Conservation (phyloP, 306 rosid species). For the Oxytropis ochrocephala region DNA sequence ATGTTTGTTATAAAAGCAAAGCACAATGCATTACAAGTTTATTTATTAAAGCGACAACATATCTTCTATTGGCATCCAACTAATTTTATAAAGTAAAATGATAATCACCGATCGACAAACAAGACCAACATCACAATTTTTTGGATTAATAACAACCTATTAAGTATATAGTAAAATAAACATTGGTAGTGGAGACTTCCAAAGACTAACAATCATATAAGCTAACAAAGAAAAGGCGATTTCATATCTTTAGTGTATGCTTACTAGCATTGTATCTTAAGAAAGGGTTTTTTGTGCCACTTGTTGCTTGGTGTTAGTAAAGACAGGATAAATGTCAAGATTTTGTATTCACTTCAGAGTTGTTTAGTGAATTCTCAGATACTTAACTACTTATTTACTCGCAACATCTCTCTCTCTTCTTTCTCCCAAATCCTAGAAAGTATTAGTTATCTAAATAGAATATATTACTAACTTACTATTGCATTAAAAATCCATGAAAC, state of each 20-base stretch:
- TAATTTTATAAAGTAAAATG: neutral
- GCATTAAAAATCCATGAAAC: conserved; percentile 98
- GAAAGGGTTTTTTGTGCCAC: neutral
- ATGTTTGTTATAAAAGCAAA: no score
- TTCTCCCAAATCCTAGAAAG: neutral
- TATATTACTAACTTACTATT: conserved; percentile 53
- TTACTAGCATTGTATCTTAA: conserved; percentile 5
- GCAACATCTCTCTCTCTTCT: conserved; percentile 1
- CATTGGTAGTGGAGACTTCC: neutral
- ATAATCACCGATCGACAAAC: neutral
- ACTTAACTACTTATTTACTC: neutral
- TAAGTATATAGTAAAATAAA: neutral
- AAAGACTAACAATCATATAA: neutral
- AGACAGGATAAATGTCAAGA: neutral
- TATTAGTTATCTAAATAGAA: conserved; percentile 1
- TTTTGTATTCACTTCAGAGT: conserved; percentile 1
- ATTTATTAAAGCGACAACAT: no score
- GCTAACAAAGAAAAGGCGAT: neutral
- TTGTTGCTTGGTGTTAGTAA: neutral
- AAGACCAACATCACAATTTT: conserved; percentile 4
- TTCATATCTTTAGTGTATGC: neutral
- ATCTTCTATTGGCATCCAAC: neutral
- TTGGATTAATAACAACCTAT: neutral
- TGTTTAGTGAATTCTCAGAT: neutral
- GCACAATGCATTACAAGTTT: no score